Base-by-base conservation (phyloP, 2,329 filamentous ascomycete genomes). In the Xylaria sp. region DNA sequence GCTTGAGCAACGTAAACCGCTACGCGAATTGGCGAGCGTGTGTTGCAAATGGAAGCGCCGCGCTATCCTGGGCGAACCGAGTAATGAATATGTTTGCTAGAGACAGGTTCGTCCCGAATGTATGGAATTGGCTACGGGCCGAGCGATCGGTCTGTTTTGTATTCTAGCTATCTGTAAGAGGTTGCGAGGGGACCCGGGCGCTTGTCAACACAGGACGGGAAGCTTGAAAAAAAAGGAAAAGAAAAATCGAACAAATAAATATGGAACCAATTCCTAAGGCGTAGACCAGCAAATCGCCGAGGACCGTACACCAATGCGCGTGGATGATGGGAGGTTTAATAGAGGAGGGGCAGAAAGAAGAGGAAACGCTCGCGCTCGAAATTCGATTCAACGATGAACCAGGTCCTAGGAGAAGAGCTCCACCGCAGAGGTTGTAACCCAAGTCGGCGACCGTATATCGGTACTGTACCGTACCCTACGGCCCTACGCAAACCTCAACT, bases 261-360 rank as follows among this genome's bases (percentile, higher is more conserved):
- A 39, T 52, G 44, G 28, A 58, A 50, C n/a, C n/a, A 37, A 25
- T 20, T 23, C 23, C 41, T 46, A 18, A 57, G 58, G 61, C 67
- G 69, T 31, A 72, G 64, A 71, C 66, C 41, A 63, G 63, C 66
- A 73, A 70, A 67, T 69, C 65, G 69, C 65, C 63, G 48, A 58
- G 50, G 28, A 56, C 63, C 46, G 56, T 23, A 59, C 65, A 66
- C 64, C 56, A 58, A 72, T 60, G 63, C 65, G 69, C 41, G 69
- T 10, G 69, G 69, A 46, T 67, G 67, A 66, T 70, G 60, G 28
- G 59, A 52, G 70, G 69, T 69, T 66, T 66, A 66, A 72, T 67
- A 54, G 70, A 70, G 73, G 73, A 74, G 74, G 72, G 74, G 73
- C 71, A 73, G 69, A 70, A 72, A 69, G 68, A 56, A 66, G 69